phyloP scores from a whole-genome alignment of 23 red algal species.

The Cyanidioschyzon merolae region DNA sequence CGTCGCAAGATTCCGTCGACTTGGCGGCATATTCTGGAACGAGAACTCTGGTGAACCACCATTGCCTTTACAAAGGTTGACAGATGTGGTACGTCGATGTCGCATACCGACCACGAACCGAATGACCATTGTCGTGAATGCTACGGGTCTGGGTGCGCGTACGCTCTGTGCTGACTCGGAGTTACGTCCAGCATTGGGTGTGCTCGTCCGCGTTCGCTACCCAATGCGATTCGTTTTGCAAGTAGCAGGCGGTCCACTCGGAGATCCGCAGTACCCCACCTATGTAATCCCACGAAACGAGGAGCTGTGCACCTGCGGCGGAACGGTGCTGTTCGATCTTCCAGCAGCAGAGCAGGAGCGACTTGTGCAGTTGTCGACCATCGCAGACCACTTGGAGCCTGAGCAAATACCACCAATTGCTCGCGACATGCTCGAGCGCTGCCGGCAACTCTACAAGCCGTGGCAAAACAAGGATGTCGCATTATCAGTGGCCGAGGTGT shows the following conservation, averaged over 20 bases:
- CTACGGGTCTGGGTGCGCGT: constrained; percentile 1
- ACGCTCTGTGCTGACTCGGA: neutral
- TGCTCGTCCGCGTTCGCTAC: neutral
- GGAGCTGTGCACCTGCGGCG: neutral
- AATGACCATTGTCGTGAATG: neutral
- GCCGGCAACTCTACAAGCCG: neutral
- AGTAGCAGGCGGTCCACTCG: neutral
- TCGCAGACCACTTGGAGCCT: neutral
- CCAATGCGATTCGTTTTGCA: neutral
- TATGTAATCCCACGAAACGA: constrained; percentile 4
- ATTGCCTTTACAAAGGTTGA: neutral
- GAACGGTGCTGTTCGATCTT: neutral
- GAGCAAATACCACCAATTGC: neutral
- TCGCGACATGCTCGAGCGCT: neutral
- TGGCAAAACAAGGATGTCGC: neutral
- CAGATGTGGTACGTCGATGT: neutral
- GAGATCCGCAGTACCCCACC: neutral
- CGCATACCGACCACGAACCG: neutral
- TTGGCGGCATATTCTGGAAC: neutral
- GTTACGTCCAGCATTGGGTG: neutral
- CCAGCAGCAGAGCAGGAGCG: neutral
- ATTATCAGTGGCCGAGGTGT: constrained; percentile 6
- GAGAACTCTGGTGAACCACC: neutral
- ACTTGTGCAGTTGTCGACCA: neutral
- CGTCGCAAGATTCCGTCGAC: neutral